A percentile compares a stretch with the other conserved stretches of the same genome.
phyloP scores from a whole-genome alignment of 176 grass and related monocot genomes.

The Canna indica region DNA sequence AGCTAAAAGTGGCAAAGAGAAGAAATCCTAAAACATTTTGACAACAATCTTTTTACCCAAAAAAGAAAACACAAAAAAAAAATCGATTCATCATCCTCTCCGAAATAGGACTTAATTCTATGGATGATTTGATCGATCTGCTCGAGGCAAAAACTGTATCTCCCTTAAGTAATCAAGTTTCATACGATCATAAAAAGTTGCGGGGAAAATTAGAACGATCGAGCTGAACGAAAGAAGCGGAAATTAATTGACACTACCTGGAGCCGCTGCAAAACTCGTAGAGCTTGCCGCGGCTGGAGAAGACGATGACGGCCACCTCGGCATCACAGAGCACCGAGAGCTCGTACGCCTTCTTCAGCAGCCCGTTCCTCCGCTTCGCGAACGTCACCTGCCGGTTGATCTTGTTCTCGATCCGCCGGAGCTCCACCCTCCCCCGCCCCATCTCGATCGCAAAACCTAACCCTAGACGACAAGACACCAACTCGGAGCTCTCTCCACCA shows the following conservation, averaged over 20 bases:
- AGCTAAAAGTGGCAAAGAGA: background rate
- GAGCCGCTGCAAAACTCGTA: constrained; percentile 78
- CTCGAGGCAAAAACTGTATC: background rate
- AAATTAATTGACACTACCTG: background rate
- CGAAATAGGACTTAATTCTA: background rate
- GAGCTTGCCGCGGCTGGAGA: constrained; percentile 83
- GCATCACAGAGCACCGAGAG: constrained; percentile 80
- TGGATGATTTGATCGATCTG: background rate
- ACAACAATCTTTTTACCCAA: background rate
- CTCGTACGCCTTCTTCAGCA: constrained; percentile 94
- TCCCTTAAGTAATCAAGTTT: no score
- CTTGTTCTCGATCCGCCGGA: constrained; percentile 95
- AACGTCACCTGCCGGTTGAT: constrained; percentile 89
- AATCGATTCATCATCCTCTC: background rate
- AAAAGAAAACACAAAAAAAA: background rate
- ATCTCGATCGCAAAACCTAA: background rate
- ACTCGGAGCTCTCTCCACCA: background rate
- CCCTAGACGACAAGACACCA: background rate
- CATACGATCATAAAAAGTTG: background rate
- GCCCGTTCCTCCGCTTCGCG: constrained; percentile 75
- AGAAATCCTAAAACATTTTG: background rate
- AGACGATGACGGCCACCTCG: constrained; percentile 85
- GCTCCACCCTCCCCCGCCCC: constrained; percentile 67
- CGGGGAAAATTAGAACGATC: background rate
- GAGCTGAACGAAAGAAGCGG: background rate